A percentile compares a stretch with the other conserved stretches of the same genome.
phyloP scores from a whole-genome alignment of 345 rosid genomes.

The Odontarrhena argentea region DNA sequence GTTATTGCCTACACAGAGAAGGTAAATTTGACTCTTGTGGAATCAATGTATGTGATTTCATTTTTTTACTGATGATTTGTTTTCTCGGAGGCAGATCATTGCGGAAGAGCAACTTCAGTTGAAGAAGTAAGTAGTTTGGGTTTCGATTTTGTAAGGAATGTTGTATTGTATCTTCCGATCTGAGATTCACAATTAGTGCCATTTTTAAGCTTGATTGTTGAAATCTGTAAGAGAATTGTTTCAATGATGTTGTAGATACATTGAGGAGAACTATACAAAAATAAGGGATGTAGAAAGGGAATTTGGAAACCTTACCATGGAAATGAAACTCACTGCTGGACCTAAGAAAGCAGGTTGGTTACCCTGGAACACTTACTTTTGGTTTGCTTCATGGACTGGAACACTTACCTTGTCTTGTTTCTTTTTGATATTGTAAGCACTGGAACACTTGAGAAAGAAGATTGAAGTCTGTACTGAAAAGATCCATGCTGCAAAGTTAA shows the following conservation, averaged over 20 bases:
- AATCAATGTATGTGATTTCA: conserved; percentile 17
- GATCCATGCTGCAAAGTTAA: conserved; percentile 68
- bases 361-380: not conserved
- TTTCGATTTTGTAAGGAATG: not conserved
- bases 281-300: conserved; percentile 89
- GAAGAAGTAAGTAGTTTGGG: conserved; percentile 53
- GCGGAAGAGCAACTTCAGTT: conserved; percentile 86
- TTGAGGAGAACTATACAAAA: conserved; percentile 80
- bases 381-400: conserved; percentile 23
- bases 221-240: no score
- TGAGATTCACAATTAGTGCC: not conserved
- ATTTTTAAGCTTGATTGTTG: no score
- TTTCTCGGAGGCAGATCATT: conserved; percentile 53
- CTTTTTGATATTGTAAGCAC: conserved; percentile 51
- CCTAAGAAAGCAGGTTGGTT: conserved; percentile 95
- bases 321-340: conserved; percentile 96
- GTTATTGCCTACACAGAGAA: conserved; percentile 90
- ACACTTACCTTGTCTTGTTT: conserved; percentile 30
- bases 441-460: conserved; percentile 88
- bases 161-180: conserved; percentile 13
- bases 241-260: conserved; percentile 60
- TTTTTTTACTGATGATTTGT: conserved; percentile 1
- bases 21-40: conserved; percentile 45
- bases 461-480: conserved; percentile 75
- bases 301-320: conserved; percentile 70